Evolutionary conservation across 2,329 filamentous ascomycete species (phyloP), one percentile per base, ranked within the genome.

Genomic region (Microsporum ferrugineum): DNA sequence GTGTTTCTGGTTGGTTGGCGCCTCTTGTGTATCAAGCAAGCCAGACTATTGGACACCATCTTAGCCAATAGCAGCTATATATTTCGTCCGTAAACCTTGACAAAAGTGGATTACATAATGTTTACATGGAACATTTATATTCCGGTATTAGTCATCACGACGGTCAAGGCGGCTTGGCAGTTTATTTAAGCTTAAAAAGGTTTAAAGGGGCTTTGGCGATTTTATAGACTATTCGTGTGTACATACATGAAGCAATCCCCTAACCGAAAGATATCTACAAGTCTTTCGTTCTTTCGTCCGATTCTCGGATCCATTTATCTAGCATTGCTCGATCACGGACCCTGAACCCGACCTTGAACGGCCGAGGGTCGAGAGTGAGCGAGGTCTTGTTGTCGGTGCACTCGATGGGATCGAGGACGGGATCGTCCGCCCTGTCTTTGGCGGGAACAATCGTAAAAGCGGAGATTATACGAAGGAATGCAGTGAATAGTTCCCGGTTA

Each of bases 401-500:
- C 34, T 82, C 80, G 43, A 86, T 75, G 0, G 79, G 75, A 68
- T 86, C 76, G 64, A 85, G 71, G 49, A 83, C 76, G 0, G 84
- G 82, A 7, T 72, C 71, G 63, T 84, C 81, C 1, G 70, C 71
- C 0, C 66, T 60, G 29, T 82, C 69, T 51, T 76, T 73, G 0
- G 80, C 75, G 0, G 79, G 76, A 1, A 78, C 72, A 61, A 86
- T 80, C 31, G 79, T 71, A 65, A 86, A 86, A 0, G 82, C 82
- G 0, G 77, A 80, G 63, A 86, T 80, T 43, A 86, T 71, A 0
- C 84, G 77, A 36, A 85, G 72, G 63, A 82, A 84, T 0, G 81
- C 81, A 0, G 81, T 83, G 71, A 80, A 87, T 0, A 86, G 77
- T 68, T 86, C 82, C 1, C 84, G 79, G 68, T 85, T 85, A 2